These are phyloP conservation scores for Passiflora organensis DNA, from an alignment of 345 rosid species.

Conservation along the genomic window DNA sequence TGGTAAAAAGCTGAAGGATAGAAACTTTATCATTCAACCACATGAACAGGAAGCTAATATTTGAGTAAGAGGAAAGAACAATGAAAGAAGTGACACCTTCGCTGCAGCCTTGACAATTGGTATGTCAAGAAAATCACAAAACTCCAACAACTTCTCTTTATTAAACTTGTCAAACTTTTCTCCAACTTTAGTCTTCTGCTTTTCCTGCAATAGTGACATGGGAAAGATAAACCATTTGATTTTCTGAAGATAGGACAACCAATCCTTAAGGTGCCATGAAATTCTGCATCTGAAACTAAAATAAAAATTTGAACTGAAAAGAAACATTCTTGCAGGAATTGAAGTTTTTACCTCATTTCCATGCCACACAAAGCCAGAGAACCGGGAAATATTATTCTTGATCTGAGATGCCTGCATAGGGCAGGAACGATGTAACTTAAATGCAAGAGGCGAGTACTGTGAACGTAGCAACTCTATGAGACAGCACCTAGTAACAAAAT, in stretches of 20 bases:
- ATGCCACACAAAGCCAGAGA: constrained; percentile 92
- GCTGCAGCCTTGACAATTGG: constrained; percentile 50
- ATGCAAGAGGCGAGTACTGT: constrained; percentile 4
- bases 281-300: not conserved
- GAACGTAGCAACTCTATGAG: not conserved
- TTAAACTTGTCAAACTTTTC: constrained; percentile 81
- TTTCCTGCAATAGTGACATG: constrained; percentile 49
- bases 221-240: constrained; percentile 2
- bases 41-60: not conserved
- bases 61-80: not conserved
- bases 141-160: constrained; percentile 75
- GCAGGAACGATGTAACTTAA: constrained; percentile 23
- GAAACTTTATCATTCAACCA: not conserved
- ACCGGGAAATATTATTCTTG: constrained; percentile 71
- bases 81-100: constrained; percentile 45
- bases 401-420: constrained; percentile 73
- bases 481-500: not conserved
- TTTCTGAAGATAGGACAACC: not conserved
- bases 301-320: not conserved
- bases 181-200: constrained; percentile 60
- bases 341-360: constrained; percentile 63
- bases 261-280: not conserved
- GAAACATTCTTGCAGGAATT: not conserved
- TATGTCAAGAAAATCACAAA: constrained; percentile 82
- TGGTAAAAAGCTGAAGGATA: not conserved